Base-by-base conservation (phyloP, 768 basidiomycete species). In the Boletales sp. region DNA sequence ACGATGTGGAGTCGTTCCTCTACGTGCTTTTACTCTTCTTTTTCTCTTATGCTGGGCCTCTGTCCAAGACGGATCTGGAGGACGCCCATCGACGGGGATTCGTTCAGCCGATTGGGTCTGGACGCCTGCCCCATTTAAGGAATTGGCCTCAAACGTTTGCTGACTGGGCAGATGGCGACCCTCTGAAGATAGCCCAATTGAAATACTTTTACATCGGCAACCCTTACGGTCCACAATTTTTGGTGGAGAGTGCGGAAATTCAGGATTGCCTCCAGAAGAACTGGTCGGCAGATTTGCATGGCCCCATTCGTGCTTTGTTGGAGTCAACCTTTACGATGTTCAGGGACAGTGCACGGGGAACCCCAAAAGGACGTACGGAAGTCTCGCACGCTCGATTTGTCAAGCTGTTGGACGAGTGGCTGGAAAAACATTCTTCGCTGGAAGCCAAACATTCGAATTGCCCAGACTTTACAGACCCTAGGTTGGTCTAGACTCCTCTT, bases 1-100 rank as follows among this genome's bases (percentile, higher is more conserved):
- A 59, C 40, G 54, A 60, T 7, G 38, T 58, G 11, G 57, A 56
- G 8, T 59, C 57, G 2, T 54, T 60, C 21, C 41, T 58, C 21
- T 60, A 58, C 9, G 54, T 58, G 5, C 34, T 57, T 3, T 28
- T 55, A 5, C 18, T 59, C 8, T 57, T 57, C 48, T 54, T 57
- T 38, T 52, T 57, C 52, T 46, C 46, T 1, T 46, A 32, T n/a
- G 46, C 46, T 4, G 36, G 37, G 4, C 30, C 59, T 0, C 54
- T 58, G 6, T 1, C 40, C 0, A 32, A 44, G 25, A 19, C 25
- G 10, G 19, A 30, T 6, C 37, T 51, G 6, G 9, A 42, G 7
- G 46, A 8, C 1, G 57, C 59, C 0, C 33, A 53, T 2, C 13
- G 28, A 0, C 6, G 8, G 1, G 54, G 51, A 2, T 58, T 54